A percentile compares a stretch with the other conserved stretches of the same genome.
Conservation (phyloP, 2,329 filamentous ascomycete species). For the Penicillium vulpinum region DNA sequence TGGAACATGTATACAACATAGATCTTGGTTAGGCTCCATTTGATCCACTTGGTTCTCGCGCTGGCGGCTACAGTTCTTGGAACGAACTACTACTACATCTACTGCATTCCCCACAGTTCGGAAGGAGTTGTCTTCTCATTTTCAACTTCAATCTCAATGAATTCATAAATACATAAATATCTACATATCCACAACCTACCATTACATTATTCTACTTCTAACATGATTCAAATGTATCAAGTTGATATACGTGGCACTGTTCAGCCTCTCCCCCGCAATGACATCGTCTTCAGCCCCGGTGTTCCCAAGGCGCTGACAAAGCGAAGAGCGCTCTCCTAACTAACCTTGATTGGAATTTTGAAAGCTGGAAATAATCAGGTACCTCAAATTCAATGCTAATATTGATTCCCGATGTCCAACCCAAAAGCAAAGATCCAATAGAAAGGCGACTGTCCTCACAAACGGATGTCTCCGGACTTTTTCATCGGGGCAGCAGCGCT, state of each 20-base stretch:
- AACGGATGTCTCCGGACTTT: background rate
- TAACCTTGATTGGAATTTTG: too few species aligned
- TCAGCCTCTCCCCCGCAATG: background rate
- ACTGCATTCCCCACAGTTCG: background rate
- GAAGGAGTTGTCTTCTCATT: background rate
- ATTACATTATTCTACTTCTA: background rate
- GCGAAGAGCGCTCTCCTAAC: background rate
- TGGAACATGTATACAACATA: too few species aligned
- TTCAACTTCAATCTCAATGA: too few species aligned
- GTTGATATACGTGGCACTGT: too few species aligned
- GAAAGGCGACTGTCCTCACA: background rate
- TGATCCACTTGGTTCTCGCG: constrained; percentile 11
- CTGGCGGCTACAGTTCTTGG: constrained; percentile 6
- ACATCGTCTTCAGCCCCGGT: background rate
- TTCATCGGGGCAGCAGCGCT: too few species aligned
- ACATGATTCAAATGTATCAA: background rate
- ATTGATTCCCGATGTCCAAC: background rate
- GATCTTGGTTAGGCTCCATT: constrained; percentile 9
- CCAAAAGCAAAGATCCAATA: background rate
- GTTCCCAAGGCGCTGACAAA: background rate
- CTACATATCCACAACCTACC: background rate
- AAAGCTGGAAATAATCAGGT: background rate
- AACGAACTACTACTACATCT: constrained; percentile 22
- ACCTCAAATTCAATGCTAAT: background rate
- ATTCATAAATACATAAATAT: too few species aligned